Evolutionary conservation across 768 basidiomycete species (phyloP).

Genomic region (Obba rivulosa): DNA sequence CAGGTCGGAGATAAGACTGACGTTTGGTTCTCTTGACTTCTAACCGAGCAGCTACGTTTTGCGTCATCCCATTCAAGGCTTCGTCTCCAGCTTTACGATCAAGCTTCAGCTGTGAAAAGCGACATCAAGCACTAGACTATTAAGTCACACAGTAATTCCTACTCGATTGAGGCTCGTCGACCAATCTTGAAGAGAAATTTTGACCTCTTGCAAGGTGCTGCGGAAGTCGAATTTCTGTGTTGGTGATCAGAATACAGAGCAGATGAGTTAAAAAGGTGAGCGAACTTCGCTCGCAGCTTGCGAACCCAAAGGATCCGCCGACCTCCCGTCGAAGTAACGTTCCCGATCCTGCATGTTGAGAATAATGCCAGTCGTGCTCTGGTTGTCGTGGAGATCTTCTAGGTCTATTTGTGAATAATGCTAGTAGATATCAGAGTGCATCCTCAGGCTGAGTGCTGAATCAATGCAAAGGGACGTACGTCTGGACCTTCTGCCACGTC

Average conservation of each 20-base stretch:
- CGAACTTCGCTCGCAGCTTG: conserved; percentile 21
- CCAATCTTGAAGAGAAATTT: conserved; percentile 50
- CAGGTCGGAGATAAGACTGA: conserved; percentile 27
- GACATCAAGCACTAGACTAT: not conserved
- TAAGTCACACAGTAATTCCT: conserved; percentile 8
- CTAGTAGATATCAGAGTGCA: conserved; percentile 5
- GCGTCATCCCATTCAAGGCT: conserved; percentile 70
- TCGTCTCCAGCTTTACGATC: conserved; percentile 64
- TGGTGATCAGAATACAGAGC: not conserved
- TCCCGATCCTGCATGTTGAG: conserved; percentile 87
- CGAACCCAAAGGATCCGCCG: conserved; percentile 3
- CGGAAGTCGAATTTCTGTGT: conserved; percentile 43
- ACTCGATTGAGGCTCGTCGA: conserved; percentile 53
- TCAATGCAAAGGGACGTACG: conserved; percentile 29
- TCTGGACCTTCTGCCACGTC: conserved; percentile 34
- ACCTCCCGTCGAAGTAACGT: conserved; percentile 72
- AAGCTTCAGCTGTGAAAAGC: conserved; percentile 48
- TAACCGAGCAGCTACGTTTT: conserved; percentile 68
- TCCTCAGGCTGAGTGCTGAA: not conserved
- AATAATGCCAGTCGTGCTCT: conserved; percentile 60
- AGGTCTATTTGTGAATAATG: conserved; percentile 67
- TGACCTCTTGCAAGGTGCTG: conserved; percentile 42
- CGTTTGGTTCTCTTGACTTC: conserved; percentile 64
- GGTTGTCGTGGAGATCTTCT: conserved; percentile 75
- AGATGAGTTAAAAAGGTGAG: conserved; percentile 1